Evolutionary conservation across 139 green algal genomes (phyloP), one percentile per base, ranked within the genome.

Genomic region (Edaphochlamys debaryana): DNA sequence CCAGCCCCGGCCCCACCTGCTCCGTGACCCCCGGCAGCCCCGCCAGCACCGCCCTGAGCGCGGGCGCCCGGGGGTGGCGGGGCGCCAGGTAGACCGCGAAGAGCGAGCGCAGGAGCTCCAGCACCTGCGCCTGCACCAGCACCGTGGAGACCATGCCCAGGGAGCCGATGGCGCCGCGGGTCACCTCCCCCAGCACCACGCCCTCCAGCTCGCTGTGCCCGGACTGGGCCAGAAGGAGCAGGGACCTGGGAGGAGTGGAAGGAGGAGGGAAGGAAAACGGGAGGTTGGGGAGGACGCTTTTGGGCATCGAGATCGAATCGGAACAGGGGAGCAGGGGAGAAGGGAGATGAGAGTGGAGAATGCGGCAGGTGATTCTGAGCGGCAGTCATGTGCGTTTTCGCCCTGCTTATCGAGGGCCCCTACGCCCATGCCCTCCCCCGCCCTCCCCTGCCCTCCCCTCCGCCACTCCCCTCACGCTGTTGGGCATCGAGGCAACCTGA

Each of bases 21-120:
- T 27, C 54, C 37, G 45, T 85, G 36, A 88, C 67, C 36, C 77
- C 54, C 32, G 88, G 85, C 74, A 89, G 78, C n/a, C 48, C 74
- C 32, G 45, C 50, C 50, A 73, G 37, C 67, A 79, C 34, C 42
- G 42, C 67, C 68, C 68, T 40, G 15, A 80, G 52, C 58, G 40
- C 25, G n/a, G 36, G 19, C 3, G 54, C 9, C 50, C 63, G 58
- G 7, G n/a, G 58, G n/a, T 63, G 56, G 63, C 27, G 67, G 38
- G 66, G 41, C 37, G 80, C 36, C 34, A 89, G 52, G 64, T 93
- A 84, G 73, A 85, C 77, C 45, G 85, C 78, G 56, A 95, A 67
- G 34, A 95, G 91, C 54, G 91, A 83, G 11, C 91, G 80, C 25
- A 94, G 71, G 34, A 96, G 87, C 3, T 69, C 68, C 23, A 60